A percentile compares a stretch with the other conserved stretches of the same genome.
Conservation (phyloP, 768 basidiomycete genomes). For the Tulasnella sp. region DNA sequence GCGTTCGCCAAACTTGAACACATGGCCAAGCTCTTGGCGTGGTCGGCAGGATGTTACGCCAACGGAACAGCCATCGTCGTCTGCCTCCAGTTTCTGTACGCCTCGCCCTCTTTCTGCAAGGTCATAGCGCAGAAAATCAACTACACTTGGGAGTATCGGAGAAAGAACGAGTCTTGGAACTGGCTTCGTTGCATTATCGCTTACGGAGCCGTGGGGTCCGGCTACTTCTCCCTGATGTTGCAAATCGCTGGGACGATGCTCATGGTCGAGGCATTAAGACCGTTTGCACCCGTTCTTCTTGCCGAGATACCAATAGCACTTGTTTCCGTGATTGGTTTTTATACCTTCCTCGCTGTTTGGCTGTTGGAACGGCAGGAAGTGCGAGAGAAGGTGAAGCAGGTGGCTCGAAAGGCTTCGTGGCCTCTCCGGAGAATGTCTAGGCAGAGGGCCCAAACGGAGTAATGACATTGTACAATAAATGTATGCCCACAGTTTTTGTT, state of each 20-base stretch:
- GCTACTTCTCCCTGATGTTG: not conserved
- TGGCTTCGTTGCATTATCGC: not conserved
- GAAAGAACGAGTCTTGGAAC: not conserved
- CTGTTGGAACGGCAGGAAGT: not conserved
- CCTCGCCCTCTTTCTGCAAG: constrained; percentile 6
- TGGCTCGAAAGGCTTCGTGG: not conserved
- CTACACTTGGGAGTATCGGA: not conserved
- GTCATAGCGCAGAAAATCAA: not conserved
- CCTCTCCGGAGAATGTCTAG: not conserved
- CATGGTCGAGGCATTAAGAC: not conserved
- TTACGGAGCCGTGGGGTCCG: not conserved
- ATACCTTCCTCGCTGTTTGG: not conserved
- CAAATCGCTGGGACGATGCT: not conserved
- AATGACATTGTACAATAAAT: not conserved
- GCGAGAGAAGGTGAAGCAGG: not conserved
- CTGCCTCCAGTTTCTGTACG: not conserved
- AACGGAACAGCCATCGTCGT: constrained; percentile 4
- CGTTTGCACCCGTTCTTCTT: not conserved
- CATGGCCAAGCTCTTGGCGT: not conserved
- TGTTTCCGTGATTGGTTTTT: not conserved
- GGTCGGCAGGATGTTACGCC: constrained; percentile 14
- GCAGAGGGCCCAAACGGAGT: not conserved
- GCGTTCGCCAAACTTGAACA: not conserved
- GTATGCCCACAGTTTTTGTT: not conserved
- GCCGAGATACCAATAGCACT: not conserved